Conservation (phyloP, 805 yeast genomes). For the Saccharomycopsis capsularis region DNA sequence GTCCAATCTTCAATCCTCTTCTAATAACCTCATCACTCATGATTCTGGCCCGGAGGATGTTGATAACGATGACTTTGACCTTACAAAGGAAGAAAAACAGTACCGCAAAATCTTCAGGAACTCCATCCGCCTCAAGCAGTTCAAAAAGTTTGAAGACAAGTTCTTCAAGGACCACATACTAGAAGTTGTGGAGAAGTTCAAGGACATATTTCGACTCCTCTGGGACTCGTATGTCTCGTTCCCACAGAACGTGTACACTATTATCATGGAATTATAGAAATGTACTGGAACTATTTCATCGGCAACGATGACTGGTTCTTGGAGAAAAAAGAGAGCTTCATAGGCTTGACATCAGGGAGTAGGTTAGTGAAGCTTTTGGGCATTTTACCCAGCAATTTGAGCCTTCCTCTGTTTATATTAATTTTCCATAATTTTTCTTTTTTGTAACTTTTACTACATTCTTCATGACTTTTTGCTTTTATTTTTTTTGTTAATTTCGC, state of each 20-base stretch:
- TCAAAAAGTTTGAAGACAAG: conserved; percentile 14
- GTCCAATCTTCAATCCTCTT: neutral
- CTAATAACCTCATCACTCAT: no score
- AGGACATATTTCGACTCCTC: conserved; percentile 18
- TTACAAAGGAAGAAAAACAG: conserved; percentile 12
- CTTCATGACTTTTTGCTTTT: neutral
- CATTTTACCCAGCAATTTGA: no score
- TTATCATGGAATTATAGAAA: conserved; percentile 6
- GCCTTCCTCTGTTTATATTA: no score
- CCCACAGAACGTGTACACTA: conserved; percentile 15
- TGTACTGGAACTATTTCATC: conserved; percentile 20
- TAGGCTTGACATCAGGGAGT: neutral
- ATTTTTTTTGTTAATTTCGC: no score
- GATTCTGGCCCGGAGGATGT: conserved; percentile 6
- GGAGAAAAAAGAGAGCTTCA: neutral
- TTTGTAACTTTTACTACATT: neutral
- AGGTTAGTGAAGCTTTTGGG: no score
- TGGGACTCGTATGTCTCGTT: conserved; percentile 17
- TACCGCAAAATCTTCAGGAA: conserved; percentile 12
- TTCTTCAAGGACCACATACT: conserved; percentile 14
- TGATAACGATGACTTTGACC: conserved; percentile 21
- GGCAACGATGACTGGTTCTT: conserved; percentile 3
- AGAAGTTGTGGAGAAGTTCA: conserved; percentile 20
- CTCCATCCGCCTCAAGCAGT: conserved; percentile 12
- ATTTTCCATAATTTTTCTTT: no score